phyloP scores from a whole-genome alignment of 805 yeast genomes.

The Saccharomycopsis fodiens region DNA sequence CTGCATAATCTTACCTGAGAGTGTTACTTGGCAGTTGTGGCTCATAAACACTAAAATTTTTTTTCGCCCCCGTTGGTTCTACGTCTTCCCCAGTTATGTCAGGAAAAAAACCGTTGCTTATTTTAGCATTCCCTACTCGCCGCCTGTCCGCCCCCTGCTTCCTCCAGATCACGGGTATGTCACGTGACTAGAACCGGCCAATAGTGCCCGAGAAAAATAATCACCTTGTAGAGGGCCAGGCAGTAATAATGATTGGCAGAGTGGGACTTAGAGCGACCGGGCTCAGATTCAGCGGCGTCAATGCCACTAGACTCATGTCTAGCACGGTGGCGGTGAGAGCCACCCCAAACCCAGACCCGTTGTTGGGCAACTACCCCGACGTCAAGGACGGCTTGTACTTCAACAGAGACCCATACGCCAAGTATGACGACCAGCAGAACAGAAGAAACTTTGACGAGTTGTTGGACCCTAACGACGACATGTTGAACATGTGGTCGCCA shows the following conservation, averaged over 20 bases:
- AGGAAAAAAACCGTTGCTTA: no score
- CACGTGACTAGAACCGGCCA: not conserved
- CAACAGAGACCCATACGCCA: slow-evolving; percentile 59
- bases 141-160: no score
- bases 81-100: no score
- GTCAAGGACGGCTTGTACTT: slow-evolving; percentile 54
- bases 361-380: slow-evolving; percentile 48
- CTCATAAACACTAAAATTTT: no score
- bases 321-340: not conserved
- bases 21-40: no score
- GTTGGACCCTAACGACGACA: slow-evolving; percentile 62
- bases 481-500: slow-evolving; percentile 81
- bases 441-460: slow-evolving; percentile 75
- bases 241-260: not conserved
- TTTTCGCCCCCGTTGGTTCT: no score
- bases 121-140: no score
- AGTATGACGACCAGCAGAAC: slow-evolving; percentile 74
- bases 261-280: not conserved
- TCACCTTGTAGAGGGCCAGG: not conserved
- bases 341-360: slow-evolving; percentile 13
- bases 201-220: not conserved
- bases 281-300: not conserved
- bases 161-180: not conserved
- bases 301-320: not conserved
- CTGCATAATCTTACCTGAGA: not conserved